Evolutionary conservation across 208 protist genomes (phyloP).

Genomic region (Trypanosoma cruzi): DNA sequence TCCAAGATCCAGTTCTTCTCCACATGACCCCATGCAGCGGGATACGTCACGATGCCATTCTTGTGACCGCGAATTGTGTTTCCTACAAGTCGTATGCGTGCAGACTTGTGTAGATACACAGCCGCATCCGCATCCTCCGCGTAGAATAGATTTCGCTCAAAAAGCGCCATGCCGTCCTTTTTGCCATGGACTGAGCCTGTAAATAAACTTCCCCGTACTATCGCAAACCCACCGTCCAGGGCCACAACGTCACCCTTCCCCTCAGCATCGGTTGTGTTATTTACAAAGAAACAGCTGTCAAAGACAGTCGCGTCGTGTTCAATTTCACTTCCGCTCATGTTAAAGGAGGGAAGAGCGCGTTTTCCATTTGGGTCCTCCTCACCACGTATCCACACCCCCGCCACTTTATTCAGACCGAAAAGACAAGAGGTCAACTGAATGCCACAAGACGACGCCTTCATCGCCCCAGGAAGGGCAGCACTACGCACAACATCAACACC

Average conservation of each 20-base stretch:
- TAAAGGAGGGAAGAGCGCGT: neutral
- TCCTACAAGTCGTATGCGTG: constrained; percentile 34
- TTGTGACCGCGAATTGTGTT: constrained; percentile 58
- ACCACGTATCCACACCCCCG: constrained; percentile 61
- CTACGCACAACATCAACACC: constrained; percentile 67
- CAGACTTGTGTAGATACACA: constrained; percentile 51
- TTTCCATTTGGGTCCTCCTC: neutral
- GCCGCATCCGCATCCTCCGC: constrained; percentile 13
- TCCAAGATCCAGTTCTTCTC: constrained; percentile 50
- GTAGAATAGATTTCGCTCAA: constrained; percentile 63
- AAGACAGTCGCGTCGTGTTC: constrained; percentile 36
- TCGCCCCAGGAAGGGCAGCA: neutral
- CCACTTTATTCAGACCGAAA: constrained; percentile 33
- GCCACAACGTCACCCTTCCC: constrained; percentile 65
- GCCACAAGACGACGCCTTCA: neutral
- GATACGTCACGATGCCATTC: constrained; percentile 43
- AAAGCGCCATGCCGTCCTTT: constrained; percentile 38
- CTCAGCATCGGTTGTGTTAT: constrained; percentile 39
- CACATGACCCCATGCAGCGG: constrained; percentile 46
- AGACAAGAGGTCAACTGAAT: constrained; percentile 19
- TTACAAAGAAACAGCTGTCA: constrained; percentile 60
- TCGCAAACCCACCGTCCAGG: constrained; percentile 47
- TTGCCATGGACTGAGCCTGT: constrained; percentile 66
- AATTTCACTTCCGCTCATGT: neutral
- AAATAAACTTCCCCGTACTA: constrained; percentile 70